Percentiles rank a stretch among this genome's conserved stretches.
Evolutionary conservation across 768 basidiomycete genomes (phyloP).

Genomic region (Lactifluus piperatus): DNA sequence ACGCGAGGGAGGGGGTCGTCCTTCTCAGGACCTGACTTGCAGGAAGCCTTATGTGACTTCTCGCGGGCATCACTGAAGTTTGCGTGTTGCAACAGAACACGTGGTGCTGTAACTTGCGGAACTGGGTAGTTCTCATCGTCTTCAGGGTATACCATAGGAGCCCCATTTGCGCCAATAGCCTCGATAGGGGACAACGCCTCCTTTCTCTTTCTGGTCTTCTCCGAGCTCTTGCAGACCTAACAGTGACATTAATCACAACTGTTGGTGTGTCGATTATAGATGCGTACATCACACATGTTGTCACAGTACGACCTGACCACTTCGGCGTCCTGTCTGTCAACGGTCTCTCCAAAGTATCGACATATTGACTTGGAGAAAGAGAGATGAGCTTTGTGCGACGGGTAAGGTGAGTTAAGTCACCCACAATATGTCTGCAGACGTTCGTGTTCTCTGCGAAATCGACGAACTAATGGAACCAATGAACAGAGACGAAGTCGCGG

Average conservation of each 20-base stretch:
- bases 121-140: slow-evolving; percentile 25
- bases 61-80: not conserved
- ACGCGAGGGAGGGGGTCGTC: slow-evolving; percentile 5
- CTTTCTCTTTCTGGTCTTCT: slow-evolving; percentile 46
- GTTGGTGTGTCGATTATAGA: not conserved
- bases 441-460: slow-evolving; percentile 50
- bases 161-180: slow-evolving; percentile 23
- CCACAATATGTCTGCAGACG: slow-evolving; percentile 64
- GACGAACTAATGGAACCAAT: slow-evolving; percentile 30
- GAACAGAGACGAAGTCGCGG: slow-evolving; percentile 25
- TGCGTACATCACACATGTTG: slow-evolving; percentile 68
- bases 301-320: slow-evolving; percentile 48
- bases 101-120: not conserved
- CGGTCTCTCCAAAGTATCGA: slow-evolving; percentile 68
- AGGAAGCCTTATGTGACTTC: not conserved
- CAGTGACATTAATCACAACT: not conserved
- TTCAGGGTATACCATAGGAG: slow-evolving; percentile 15
- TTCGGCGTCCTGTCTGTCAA: slow-evolving; percentile 40
- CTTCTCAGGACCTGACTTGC: not conserved
- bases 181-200: slow-evolving; percentile 40
- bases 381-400: not conserved
- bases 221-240: slow-evolving; percentile 74
- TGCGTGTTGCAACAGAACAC: not conserved
- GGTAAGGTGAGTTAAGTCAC: slow-evolving; percentile 22
- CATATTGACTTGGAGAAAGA: slow-evolving; percentile 51